Percentiles rank a stretch among this genome's conserved stretches.
These are phyloP conservation scores for Lecanosticta acicola DNA, from an alignment of 2,329 filamentous ascomycete species.

Conservation along the genomic window DNA sequence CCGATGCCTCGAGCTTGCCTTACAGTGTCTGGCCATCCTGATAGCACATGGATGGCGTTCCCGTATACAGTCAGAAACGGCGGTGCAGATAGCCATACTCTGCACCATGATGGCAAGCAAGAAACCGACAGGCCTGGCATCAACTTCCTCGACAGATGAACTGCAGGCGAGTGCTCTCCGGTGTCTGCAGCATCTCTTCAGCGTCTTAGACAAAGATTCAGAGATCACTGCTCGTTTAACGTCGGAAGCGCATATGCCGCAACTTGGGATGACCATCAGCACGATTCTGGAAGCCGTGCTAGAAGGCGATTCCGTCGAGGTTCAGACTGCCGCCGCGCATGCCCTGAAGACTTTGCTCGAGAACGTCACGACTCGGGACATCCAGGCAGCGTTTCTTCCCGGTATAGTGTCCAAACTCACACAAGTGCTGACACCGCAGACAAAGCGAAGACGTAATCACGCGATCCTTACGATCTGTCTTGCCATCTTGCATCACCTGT, in stretches of 20 bases:
- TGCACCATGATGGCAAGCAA: slow-evolving; percentile 76
- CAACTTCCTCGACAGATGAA: slow-evolving; percentile 62
- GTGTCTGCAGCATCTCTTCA: slow-evolving; percentile 63
- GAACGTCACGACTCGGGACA: slow-evolving; percentile 64
- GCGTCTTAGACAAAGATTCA: slow-evolving; percentile 44
- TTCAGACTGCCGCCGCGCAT: slow-evolving; percentile 64
- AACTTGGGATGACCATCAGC: slow-evolving; percentile 76
- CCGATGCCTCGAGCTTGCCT: slow-evolving; percentile 65
- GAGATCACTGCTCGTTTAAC: slow-evolving; percentile 46
- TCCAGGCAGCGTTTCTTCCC: slow-evolving; percentile 78
- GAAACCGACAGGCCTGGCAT: slow-evolving; percentile 52
- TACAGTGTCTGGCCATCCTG: slow-evolving; percentile 69
- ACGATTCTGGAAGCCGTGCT: slow-evolving; percentile 70
- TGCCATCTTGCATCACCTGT: slow-evolving; percentile 19
- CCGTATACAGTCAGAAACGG: slow-evolving; percentile 64
- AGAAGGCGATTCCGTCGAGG: slow-evolving; percentile 57
- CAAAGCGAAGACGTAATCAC: slow-evolving; percentile 54
- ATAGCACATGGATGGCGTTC: slow-evolving; percentile 73
- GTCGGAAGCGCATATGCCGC: slow-evolving; percentile 60
- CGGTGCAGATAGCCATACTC: slow-evolving; percentile 78
- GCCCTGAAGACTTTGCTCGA: slow-evolving; percentile 58
- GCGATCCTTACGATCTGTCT: slow-evolving; percentile 51
- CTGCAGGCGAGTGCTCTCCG: slow-evolving; percentile 64
- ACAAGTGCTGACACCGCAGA: slow-evolving; percentile 65
- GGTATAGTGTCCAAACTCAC: slow-evolving; percentile 78